Conservation (phyloP, 306 rosid species). For the Lathyrus tuberosus region DNA sequence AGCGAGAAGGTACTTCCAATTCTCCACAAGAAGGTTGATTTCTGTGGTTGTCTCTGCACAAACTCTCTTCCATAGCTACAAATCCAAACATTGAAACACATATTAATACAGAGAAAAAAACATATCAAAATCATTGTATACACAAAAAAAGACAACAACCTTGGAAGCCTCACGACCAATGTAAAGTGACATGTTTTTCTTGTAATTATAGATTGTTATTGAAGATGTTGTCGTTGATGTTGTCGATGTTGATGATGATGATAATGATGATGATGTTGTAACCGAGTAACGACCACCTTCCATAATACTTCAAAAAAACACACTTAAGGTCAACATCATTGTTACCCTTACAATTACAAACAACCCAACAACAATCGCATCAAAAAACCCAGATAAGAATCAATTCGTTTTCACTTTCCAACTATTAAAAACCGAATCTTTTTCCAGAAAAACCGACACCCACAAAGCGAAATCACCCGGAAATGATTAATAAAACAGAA, state of each 20-base stretch:
- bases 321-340: constrained; percentile 61
- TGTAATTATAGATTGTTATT: not conserved
- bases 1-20: constrained; percentile 87
- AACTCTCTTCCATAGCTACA: constrained; percentile 83
- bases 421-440: constrained; percentile 38
- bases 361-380: constrained; percentile 37
- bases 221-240: not conserved
- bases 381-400: constrained; percentile 39
- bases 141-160: constrained; percentile 43
- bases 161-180: constrained; percentile 97
- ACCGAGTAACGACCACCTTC: constrained; percentile 64
- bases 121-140: not conserved
- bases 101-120: constrained; percentile 7
- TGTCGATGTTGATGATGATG: constrained; percentile 4
- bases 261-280: constrained; percentile 24
- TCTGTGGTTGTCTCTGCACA: constrained; percentile 65
- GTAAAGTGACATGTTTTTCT: constrained; percentile 77
- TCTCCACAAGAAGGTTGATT: constrained; percentile 72
- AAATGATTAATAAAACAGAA: not conserved
- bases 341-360: constrained; percentile 37
- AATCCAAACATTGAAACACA: constrained; percentile 37
- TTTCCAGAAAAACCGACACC: constrained; percentile 4
- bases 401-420: constrained; percentile 13
- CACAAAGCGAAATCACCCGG: constrained; percentile 34
- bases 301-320: constrained; percentile 79